Evolutionary conservation across 768 basidiomycete species (phyloP).

Genomic region (Naganishia vaughanmartiniae): DNA sequence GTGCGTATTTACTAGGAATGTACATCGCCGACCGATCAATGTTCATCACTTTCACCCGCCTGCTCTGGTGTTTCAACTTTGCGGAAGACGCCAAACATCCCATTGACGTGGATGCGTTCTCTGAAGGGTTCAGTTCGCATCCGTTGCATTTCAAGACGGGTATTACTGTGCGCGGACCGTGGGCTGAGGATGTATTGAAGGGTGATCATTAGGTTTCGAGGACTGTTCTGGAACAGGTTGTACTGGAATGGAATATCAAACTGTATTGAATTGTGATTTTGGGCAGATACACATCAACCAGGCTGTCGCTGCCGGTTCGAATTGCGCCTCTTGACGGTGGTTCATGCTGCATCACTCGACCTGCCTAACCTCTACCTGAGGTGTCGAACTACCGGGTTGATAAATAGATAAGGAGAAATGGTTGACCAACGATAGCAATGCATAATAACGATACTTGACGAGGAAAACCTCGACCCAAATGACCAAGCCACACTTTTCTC

Average conservation of each 20-base stretch:
- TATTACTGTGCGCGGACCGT: constrained; percentile 8
- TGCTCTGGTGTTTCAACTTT: constrained; percentile 38
- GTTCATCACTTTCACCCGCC: constrained; percentile 37
- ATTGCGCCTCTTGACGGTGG: too few relatives aligned
- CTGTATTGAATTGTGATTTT: not conserved
- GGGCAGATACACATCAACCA: not conserved
- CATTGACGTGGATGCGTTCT: constrained; percentile 34
- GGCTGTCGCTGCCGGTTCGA: too few relatives aligned
- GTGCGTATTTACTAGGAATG: not conserved
- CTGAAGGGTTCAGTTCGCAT: constrained; percentile 32
- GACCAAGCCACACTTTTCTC: not conserved
- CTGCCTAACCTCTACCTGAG: too few relatives aligned
- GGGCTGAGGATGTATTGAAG: constrained; percentile 26
- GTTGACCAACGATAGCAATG: too few relatives aligned
- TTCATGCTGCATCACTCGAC: too few relatives aligned
- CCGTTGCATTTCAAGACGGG: constrained; percentile 29
- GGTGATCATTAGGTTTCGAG: constrained; percentile 13
- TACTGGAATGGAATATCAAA: not conserved
- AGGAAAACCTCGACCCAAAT: too few relatives aligned
- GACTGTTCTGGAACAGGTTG: not conserved
- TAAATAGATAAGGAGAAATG: too few relatives aligned
- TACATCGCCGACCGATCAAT: constrained; percentile 32
- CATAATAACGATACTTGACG: too few relatives aligned
- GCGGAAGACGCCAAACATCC: constrained; percentile 23
- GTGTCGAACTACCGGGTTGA: too few relatives aligned